phyloP scores from a whole-genome alignment of 768 basidiomycete species.

The Mycena latifolia region DNA sequence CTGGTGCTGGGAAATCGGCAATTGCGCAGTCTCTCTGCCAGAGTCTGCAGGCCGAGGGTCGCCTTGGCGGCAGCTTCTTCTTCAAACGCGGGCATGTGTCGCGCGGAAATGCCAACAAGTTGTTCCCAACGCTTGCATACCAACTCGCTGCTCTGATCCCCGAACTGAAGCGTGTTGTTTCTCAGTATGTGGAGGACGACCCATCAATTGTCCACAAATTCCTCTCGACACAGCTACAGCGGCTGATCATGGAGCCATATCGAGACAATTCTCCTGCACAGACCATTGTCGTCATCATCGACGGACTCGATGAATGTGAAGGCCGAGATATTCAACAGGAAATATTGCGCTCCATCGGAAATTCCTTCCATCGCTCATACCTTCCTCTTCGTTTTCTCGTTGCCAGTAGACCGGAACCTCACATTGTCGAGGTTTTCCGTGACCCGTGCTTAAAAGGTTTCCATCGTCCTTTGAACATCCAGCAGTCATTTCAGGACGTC shows the following conservation, averaged over 20 bases:
- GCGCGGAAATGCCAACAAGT: conserved; percentile 1
- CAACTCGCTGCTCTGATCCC: conserved; percentile 6
- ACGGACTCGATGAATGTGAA: no score
- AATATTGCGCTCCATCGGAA: no score
- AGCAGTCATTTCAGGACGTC: conserved; percentile 10
- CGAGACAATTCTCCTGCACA: background rate
- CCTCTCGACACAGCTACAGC: background rate
- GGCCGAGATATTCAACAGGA: no score
- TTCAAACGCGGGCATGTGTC: no score
- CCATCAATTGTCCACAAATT: background rate
- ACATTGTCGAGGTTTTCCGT: conserved; percentile 3
- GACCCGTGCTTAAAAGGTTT: background rate
- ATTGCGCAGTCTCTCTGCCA: background rate
- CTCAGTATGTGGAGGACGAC: background rate
- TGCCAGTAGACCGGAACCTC: conserved; percentile 12
- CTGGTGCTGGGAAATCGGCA: conserved; percentile 16
- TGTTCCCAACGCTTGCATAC: conserved; percentile 4
- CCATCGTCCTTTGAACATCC: no score
- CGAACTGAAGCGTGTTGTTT: background rate
- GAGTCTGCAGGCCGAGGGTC: background rate
- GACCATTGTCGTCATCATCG: background rate
- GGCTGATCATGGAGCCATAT: conserved; percentile 1
- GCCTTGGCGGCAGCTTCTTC: conserved; percentile 3
- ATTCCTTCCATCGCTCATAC: background rate
- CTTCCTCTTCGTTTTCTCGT: conserved; percentile 5